Evolutionary conservation across 768 basidiomycete genomes (phyloP), one percentile per base, ranked within the genome.

Genomic region (Leucosporidium scottii): DNA sequence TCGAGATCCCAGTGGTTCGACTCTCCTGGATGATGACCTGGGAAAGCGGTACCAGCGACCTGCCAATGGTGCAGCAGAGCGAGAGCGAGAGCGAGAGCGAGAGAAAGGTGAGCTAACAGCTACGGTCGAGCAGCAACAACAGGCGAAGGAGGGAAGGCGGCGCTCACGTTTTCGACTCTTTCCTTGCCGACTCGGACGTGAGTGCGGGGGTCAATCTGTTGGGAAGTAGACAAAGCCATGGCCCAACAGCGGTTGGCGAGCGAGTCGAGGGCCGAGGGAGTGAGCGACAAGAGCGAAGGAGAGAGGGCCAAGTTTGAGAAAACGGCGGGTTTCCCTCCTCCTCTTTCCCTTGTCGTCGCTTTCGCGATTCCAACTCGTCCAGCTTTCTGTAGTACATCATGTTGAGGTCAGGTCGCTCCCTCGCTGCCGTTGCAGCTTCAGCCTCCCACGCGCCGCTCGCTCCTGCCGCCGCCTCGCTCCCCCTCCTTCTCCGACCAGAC

Each of bases 41-140:
- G 94, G 75, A 86, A 96, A 70, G 96, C 89, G 15, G 90, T 88
- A 74, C 87, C 92, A 0, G 92, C 88, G 18, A 96, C 87, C 79
- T 94, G 61, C 1, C 12, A 17, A 31, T 17, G 18, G 36, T 34
- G 25, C n/a, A n/a, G n/a, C n/a, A 15, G 48, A 27, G n/a, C n/a
- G n/a, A n/a, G n/a, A n/a, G n/a, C n/a, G n/a, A n/a, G n/a, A n/a
- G 9, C 44, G 20, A 49, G 6, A 61, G 67, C 47, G 10, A 10
- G 13, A 39, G 34, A 34, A 10, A 10, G 34, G 34, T 34, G 5
- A 34, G 34, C 34, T 4, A 15, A 21, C 27, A 27, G 25, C n/a
- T 48, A n/a, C 15, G 18, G 39, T 59, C 13, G 25, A n/a, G 28
- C 17, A 4, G 39, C 44, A 4, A 27, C 25, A 21, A 25, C 39